These are phyloP conservation scores for Silene vulgaris DNA, from an alignment of 179 eudicot genomes.

Conservation along the genomic window DNA sequence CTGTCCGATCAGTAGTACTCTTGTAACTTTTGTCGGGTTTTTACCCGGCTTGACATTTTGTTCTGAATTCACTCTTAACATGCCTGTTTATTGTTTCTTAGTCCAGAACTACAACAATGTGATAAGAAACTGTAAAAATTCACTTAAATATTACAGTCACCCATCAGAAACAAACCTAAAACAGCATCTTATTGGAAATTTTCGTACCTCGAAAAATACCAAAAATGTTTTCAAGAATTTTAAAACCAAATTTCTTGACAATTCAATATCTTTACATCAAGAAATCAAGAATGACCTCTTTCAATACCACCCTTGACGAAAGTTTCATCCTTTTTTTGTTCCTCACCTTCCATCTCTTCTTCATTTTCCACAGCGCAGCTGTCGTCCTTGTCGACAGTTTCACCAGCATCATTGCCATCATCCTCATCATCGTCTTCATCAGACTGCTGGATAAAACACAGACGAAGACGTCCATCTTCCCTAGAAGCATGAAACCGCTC, in stretches of 20 bases:
- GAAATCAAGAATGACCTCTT: conserved; percentile 22
- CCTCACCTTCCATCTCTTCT: conserved; percentile 2
- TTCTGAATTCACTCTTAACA: not conserved
- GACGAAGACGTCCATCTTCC: conserved; percentile 66
- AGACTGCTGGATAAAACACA: conserved; percentile 43
- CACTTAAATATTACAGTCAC: conserved; percentile 6
- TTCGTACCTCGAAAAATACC: not conserved
- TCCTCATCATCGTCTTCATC: conserved; percentile 31
- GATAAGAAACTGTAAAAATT: not conserved
- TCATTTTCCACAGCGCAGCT: not conserved
- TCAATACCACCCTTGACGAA: conserved; percentile 10
- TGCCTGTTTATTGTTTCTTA: conserved; percentile 7
- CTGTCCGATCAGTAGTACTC: not conserved
- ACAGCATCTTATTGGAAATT: not conserved
- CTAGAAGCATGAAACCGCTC: conserved; percentile 67
- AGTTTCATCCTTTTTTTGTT: not conserved
- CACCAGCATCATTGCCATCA: conserved; percentile 1
- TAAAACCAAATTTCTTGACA: conserved; percentile 8
- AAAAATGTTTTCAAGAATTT: conserved; percentile 6
- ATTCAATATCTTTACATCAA: conserved; percentile 9
- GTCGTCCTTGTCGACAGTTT: conserved; percentile 4
- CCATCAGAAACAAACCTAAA: not conserved
- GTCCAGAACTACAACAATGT: not conserved
- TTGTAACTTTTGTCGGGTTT: too few species aligned
- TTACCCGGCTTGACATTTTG: not conserved